Evolutionary conservation across 305 asterid genomes (phyloP).

Genomic region (Solanum hybrid): DNA sequence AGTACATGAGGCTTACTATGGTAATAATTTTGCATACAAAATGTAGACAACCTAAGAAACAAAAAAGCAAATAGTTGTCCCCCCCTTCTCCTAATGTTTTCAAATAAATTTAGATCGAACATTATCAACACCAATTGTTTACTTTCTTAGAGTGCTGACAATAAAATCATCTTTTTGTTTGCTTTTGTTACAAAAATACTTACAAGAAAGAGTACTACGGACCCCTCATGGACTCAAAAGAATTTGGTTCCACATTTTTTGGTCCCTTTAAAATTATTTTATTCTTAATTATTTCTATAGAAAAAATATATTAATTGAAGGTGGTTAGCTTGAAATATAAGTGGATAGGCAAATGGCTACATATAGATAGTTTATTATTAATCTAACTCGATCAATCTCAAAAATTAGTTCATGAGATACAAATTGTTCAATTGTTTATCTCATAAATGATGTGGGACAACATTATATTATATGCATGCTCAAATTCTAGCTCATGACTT

Average conservation of each 20-base stretch:
- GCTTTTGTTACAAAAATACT: conserved; percentile 2
- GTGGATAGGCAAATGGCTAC: background rate
- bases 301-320: background rate
- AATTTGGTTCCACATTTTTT: background rate
- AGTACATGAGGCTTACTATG: background rate
- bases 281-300: background rate
- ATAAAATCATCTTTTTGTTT: background rate
- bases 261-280: background rate
- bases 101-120: background rate
- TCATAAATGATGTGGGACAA: background rate
- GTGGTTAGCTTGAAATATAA: background rate
- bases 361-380: background rate
- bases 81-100: background rate
- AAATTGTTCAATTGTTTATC: background rate
- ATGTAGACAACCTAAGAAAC: background rate
- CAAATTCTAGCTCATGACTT: background rate
- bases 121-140: background rate
- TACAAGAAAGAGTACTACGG: background rate
- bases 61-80: background rate
- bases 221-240: background rate
- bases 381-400: background rate
- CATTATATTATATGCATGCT: background rate
- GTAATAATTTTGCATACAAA: background rate
- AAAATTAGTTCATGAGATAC: background rate
- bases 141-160: conserved; percentile 3